Percentiles rank a stretch among this genome's conserved stretches.
Conservation (phyloP, 2,329 filamentous ascomycete species). For the Aspergillus novoparasiticus region DNA sequence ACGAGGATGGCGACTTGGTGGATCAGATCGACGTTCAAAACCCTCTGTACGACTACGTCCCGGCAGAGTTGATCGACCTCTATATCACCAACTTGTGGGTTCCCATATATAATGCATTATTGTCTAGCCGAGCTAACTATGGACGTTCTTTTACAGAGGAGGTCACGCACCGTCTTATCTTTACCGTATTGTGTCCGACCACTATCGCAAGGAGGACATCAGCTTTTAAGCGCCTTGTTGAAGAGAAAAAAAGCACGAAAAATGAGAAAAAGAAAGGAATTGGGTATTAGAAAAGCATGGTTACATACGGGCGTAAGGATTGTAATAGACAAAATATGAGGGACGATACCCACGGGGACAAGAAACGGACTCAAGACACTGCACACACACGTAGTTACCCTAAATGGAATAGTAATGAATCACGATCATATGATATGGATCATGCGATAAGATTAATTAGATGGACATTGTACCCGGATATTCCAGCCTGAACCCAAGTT, state of each 20-base stretch:
- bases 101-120: background rate
- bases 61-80: constrained; percentile 64
- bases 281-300: background rate
- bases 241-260: constrained; percentile 4
- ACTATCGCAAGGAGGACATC: constrained; percentile 66
- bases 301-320: constrained; percentile 14
- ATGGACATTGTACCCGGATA: background rate
- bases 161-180: constrained; percentile 66
- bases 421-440: background rate
- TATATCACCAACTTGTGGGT: constrained; percentile 78
- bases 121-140: constrained; percentile 15
- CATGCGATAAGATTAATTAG: background rate
- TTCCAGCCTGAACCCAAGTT: background rate
- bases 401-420: constrained; percentile 1
- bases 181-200: constrained; percentile 66
- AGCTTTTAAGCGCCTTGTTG: constrained; percentile 39
- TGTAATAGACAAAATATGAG: constrained; percentile 18
- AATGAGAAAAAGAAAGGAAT: constrained; percentile 1
- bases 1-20: constrained; percentile 77
- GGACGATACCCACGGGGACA: constrained; percentile 16
- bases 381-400: background rate
- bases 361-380: background rate
- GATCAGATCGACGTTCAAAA: constrained; percentile 76
- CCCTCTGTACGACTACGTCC: constrained; percentile 80
- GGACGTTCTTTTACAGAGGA: constrained; percentile 46